Base-by-base conservation (phyloP, 768 basidiomycete genomes). In the Macrocybe gigantea region DNA sequence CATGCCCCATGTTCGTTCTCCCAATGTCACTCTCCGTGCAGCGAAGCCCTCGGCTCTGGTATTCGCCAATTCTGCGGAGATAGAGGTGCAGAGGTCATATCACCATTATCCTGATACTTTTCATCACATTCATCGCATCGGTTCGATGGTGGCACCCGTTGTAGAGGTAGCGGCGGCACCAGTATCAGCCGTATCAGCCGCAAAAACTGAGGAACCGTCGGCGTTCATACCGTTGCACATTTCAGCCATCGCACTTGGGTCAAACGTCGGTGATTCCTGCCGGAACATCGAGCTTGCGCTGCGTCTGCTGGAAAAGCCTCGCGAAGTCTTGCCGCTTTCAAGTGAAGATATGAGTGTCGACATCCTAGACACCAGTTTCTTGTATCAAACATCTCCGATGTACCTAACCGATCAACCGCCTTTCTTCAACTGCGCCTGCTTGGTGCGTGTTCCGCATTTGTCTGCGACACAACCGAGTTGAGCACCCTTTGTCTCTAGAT, bases 21-120 rank as follows among this genome's bases (percentile, higher is more conserved):
- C 63, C 6, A 55, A 56, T 7, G 70, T 85, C 7, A 75, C 72
- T 0, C 71, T 91, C 22, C 71, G 74, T n/a, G 71, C 79, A 6
- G 75, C 80, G 6, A 93, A 93, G 60, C 85, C 87, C 8, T 75
- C 74, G 32, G 89, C 88, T 0, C 61, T 93, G 6, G 72, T 78
- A 39, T 80, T 79, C 44, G 88, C 87, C 1, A 66, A 65, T n/a
- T 78, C 78, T 33, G 73, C 89, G 0, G 79, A 82, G 53, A 72
- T 92, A 22, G 70, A 78, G 49, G 74, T 89, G 6, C 70, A 68
- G 0, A 78, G 85, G 12, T 68, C 60, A 2, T 60, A 22, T 22
- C 22, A 22, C 22, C 22, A 22, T 4, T 22, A 22, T 22, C 22
- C 22, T 22, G 22, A 22, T 22, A 22, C 22, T 22, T 22, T 22